Base-by-base conservation (phyloP, 345 rosid genomes). In the Moricandia moricandioides region DNA sequence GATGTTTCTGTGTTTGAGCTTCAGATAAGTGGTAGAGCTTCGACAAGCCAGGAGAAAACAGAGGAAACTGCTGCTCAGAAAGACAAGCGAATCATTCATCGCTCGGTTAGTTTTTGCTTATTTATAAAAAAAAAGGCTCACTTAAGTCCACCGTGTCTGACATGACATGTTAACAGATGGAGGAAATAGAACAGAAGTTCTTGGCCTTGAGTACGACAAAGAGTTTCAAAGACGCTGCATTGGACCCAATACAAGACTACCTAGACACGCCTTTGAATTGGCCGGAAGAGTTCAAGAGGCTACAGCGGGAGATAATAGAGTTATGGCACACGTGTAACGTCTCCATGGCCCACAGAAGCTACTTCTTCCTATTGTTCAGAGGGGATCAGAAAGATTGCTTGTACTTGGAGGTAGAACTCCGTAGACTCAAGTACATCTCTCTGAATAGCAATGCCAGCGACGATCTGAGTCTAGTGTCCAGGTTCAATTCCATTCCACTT, bases 331-430 rank as follows among this genome's bases (percentile, higher is more conserved):
- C 75, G 45, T 90, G 97, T 84, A 88, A 85, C 60, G 85, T 90
- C 43, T 83, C 96, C 51, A 75, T 92, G 86, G 87, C 86, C 65
- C 99, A 95, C 82, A 82, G 97, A 80, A 86, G 91, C 82, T 90
- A 95, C 88, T 92, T 92, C 84, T 92, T 85, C 82, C 85, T 91
- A 73, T 82, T 88, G 37, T 87, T 89, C 70, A 88, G 88, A 73
- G 97, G 97, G 40, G 93, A 90, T 79, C 88, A 86, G 14, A 76
- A 86, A 57, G 96, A 95, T 76, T 85, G 87, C 7, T 82, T 90
- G 78, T 92, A 92, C 83, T 79, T 92, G 96, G 97, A 92, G 75
- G 96, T 89, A 9, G 99, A 95, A 83, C 88, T 80, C 69, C 86
- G 91, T 74, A 84, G 96, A 72, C 75, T 95, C 59, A 66, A 85